Conservation (phyloP, 495 filamentous ascomycete genomes). For the Aspergillus sparsus region DNA sequence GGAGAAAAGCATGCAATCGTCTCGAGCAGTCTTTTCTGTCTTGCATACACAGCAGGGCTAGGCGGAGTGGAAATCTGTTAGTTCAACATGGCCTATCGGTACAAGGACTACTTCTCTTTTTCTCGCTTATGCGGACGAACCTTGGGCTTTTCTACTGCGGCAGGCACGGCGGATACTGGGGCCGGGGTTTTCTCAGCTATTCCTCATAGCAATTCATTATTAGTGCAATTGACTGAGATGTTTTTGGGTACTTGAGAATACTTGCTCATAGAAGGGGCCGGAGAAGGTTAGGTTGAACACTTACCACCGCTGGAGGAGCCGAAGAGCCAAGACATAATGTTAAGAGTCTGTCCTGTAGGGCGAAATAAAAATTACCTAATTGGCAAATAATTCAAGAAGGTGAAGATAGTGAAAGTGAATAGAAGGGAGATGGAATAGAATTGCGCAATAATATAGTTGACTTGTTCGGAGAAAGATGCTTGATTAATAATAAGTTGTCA, state of each 20-base stretch:
- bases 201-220: neutral
- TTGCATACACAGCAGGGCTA: constrained; percentile 98
- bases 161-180: constrained; percentile 32
- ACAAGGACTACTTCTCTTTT: neutral
- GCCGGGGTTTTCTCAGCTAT: constrained; percentile 30
- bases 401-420: neutral
- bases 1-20: constrained; percentile 99
- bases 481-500: constrained; percentile 35
- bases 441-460: too few relatives aligned
- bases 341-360: neutral
- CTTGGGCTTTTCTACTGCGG: constrained; percentile 54
- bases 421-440: too few relatives aligned
- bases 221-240: too few relatives aligned
- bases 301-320: constrained; percentile 47
- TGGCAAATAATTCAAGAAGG: too few relatives aligned
- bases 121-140: constrained; percentile 33
- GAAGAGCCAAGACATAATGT: constrained; percentile 46
- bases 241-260: too few relatives aligned
- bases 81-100: neutral
- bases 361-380: too few relatives aligned
- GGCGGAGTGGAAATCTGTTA: constrained; percentile 10
- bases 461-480: constrained; percentile 11
- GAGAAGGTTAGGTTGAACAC: constrained; percentile 12
- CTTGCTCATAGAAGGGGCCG: constrained; percentile 5
- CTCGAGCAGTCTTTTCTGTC: constrained; percentile 84